Evolutionary conservation across 2,329 filamentous ascomycete genomes (phyloP).

Genomic region (Geosmithia flava): DNA sequence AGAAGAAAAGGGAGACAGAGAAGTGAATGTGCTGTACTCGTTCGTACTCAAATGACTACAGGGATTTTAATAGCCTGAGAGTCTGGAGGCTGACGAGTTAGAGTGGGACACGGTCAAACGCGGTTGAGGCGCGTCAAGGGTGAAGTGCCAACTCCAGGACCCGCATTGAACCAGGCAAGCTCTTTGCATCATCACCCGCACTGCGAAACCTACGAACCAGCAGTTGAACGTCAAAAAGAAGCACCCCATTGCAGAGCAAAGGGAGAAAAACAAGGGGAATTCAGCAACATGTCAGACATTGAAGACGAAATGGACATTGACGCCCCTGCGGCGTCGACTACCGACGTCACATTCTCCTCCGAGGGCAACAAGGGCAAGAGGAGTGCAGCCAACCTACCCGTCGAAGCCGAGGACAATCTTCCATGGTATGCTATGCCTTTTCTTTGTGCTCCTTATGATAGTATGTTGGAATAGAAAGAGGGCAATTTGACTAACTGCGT

Average conservation of each 20-base stretch:
- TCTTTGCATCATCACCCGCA: not conserved
- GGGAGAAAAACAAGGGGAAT: too few species aligned
- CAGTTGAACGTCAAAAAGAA: too few species aligned
- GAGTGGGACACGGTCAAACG: constrained; percentile 1
- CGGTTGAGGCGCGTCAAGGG: not conserved
- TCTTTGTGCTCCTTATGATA: too few species aligned
- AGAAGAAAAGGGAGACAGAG: not conserved
- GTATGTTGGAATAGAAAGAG: too few species aligned
- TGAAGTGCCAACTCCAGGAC: not conserved
- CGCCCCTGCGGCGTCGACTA: constrained; percentile 29
- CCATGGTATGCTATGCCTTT: constrained; percentile 55
- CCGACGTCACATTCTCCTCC: constrained; percentile 56
- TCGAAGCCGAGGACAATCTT: constrained; percentile 85
- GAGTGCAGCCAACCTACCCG: constrained; percentile 81
- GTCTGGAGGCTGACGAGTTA: not conserved
- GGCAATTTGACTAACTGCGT: too few species aligned
- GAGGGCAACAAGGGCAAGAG: constrained; percentile 79
- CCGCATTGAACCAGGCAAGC: not conserved
- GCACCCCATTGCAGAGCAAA: too few species aligned
- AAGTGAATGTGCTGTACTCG: too few species aligned
- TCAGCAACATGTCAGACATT: constrained; percentile 39
- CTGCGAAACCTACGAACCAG: not conserved
- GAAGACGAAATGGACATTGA: constrained; percentile 52
- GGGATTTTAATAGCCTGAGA: constrained; percentile 2
- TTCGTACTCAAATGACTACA: not conserved